These are phyloP conservation scores for Cystobasidium pallidum DNA, from an alignment of 1,284 basidiomycete genomes.

Conservation along the genomic window DNA sequence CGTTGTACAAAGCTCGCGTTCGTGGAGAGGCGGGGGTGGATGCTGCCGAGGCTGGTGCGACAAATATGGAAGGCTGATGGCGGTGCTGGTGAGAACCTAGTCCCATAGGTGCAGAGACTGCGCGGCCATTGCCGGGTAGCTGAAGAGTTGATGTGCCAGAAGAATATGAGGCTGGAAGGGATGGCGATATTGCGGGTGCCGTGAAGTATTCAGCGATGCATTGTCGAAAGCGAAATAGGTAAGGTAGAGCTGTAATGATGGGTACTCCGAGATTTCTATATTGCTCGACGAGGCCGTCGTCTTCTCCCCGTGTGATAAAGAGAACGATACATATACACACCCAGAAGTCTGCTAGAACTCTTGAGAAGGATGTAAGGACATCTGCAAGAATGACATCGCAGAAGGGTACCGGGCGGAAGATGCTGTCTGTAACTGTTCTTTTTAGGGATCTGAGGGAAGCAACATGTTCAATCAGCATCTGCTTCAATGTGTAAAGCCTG, in stretches of 20 bases:
- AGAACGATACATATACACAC: constrained; percentile 63
- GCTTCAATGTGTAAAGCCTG: not conserved
- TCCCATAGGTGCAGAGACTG: not conserved
- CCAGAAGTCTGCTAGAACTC: constrained; percentile 94
- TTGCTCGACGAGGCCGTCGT: constrained; percentile 8
- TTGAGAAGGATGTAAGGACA: constrained; percentile 93
- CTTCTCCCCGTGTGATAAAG: constrained; percentile 9
- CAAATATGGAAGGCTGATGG: constrained; percentile 38
- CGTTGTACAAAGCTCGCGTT: constrained; percentile 82
- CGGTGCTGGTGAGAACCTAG: not conserved
- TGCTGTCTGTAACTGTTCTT: constrained; percentile 72
- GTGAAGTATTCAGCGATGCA: constrained; percentile 83
- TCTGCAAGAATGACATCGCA: constrained; percentile 93
- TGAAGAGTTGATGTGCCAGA: constrained; percentile 16
- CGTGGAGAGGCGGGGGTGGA: constrained; percentile 65
- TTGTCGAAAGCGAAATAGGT: constrained; percentile 86
- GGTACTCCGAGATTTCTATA: constrained; percentile 23
- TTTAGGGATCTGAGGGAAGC: constrained; percentile 50
- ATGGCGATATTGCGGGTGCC: constrained; percentile 26
- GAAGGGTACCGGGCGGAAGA: constrained; percentile 73
- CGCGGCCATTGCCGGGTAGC: constrained; percentile 6
- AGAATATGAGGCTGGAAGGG: constrained; percentile 18
- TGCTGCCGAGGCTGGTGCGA: constrained; percentile 38
- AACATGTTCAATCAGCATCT: not conserved
- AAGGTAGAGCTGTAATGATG: constrained; percentile 70